Conservation (phyloP, 192 early-diverging fungal species). For the Chytriomyces sp. region DNA sequence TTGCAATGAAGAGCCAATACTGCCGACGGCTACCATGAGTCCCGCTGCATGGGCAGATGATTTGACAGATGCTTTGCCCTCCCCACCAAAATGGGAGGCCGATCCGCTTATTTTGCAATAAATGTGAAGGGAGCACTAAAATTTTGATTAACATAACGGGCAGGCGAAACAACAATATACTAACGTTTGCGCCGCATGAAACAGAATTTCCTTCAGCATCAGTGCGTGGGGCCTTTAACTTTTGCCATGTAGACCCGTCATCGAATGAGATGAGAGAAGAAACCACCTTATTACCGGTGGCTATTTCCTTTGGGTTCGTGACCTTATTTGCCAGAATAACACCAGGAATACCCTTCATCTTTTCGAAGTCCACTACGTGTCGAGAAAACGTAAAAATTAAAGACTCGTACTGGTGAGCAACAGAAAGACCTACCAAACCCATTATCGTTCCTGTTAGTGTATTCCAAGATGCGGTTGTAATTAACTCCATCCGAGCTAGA, state of each 20-base stretch:
- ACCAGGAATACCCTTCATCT: conserved; percentile 83
- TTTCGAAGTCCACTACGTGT: conserved; percentile 81
- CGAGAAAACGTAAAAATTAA: neutral
- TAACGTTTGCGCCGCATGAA: conserved; percentile 13
- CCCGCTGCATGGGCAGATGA: conserved; percentile 45
- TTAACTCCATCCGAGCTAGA: conserved; percentile 84
- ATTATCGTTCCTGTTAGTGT: conserved; percentile 75
- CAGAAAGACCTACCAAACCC: conserved; percentile 44
- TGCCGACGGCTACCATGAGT: conserved; percentile 64
- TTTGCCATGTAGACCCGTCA: conserved; percentile 78
- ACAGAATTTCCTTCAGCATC: conserved; percentile 37
- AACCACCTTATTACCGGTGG: conserved; percentile 61
- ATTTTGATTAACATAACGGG: neutral
- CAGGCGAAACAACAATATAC: neutral
- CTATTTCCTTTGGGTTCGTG: conserved; percentile 68
- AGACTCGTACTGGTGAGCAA: neutral
- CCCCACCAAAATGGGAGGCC: neutral
- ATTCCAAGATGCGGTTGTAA: conserved; percentile 72
- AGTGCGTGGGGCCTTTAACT: conserved; percentile 55
- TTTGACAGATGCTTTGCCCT: conserved; percentile 20
- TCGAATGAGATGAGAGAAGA: conserved; percentile 84
- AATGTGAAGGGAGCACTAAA: conserved; percentile 29
- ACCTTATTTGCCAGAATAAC: conserved; percentile 90
- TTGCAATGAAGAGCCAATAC: conserved; percentile 68
- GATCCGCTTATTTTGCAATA: conserved; percentile 21